Percentiles rank a stretch among this genome's conserved stretches.
Conservation (phyloP, 805 yeast species). For the Candida silvicultrix region DNA sequence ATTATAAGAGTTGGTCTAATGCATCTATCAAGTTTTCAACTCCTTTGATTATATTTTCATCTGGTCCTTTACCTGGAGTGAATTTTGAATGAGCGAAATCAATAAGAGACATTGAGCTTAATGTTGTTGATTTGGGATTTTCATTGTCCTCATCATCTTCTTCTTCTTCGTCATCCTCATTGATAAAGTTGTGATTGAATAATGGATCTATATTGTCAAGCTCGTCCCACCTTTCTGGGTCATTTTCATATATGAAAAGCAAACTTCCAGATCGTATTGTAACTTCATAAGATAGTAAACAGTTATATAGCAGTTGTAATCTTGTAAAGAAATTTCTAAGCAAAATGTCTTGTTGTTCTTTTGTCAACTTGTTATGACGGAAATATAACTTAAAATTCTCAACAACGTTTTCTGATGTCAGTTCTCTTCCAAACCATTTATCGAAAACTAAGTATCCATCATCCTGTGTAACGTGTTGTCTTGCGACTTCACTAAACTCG, state of each 20-base stretch:
- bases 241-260: constrained; percentile 70
- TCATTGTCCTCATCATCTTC: constrained; percentile 25
- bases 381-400: constrained; percentile 43
- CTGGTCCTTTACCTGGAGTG: constrained; percentile 59
- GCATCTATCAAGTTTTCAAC: constrained; percentile 50
- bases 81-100: constrained; percentile 87
- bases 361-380: constrained; percentile 28
- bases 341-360: constrained; percentile 29
- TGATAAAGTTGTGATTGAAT: constrained; percentile 27
- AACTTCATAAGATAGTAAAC: constrained; percentile 55
- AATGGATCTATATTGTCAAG: constrained; percentile 34
- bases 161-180: constrained; percentile 26
- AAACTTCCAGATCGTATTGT: constrained; percentile 69
- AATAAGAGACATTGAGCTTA: constrained; percentile 62
- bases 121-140: constrained; percentile 23
- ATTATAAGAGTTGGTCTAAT: constrained; percentile 24
- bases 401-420: constrained; percentile 36
- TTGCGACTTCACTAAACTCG: constrained; percentile 7
- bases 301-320: constrained; percentile 58
- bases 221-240: constrained; percentile 43
- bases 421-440: constrained; percentile 65
- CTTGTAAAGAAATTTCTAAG: constrained; percentile 46
- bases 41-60: constrained; percentile 66
- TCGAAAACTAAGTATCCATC: constrained; percentile 46
- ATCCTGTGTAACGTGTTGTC: constrained; percentile 12